Percentiles rank a stretch among this genome's conserved stretches.
Evolutionary conservation across 2,329 filamentous ascomycete genomes (phyloP).

Genomic region (Hypoxylon sp.): DNA sequence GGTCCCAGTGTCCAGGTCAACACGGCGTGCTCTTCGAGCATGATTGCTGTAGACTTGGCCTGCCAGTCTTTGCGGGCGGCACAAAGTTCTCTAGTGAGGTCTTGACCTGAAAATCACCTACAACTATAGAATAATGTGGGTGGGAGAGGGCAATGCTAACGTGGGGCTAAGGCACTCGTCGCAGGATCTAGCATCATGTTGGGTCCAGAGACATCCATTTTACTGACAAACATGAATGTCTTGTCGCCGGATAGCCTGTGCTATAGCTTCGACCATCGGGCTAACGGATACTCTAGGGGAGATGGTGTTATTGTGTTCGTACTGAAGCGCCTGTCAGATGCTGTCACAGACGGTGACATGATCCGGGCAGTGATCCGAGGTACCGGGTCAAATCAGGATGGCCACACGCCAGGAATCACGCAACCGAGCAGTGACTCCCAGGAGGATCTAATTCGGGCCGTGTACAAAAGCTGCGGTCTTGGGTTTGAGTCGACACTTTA

Average conservation of each 20-base stretch:
- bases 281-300: background rate
- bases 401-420: background rate
- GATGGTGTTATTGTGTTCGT: background rate
- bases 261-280: background rate
- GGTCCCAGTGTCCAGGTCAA: too few relatives aligned
- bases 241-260: slow-evolving; percentile 21
- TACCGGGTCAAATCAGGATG: background rate
- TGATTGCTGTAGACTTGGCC: too few relatives aligned
- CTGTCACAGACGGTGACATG: background rate
- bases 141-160: too few relatives aligned
- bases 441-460: background rate
- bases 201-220: background rate
- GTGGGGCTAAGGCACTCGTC: too few relatives aligned
- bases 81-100: too few relatives aligned
- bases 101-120: too few relatives aligned
- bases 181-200: slow-evolving; percentile 20
- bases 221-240: slow-evolving; percentile 1
- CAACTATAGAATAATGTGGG: too few relatives aligned
- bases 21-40: too few relatives aligned
- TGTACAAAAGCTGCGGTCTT: background rate
- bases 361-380: background rate
- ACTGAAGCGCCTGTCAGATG: background rate
- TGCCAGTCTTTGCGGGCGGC: too few relatives aligned
- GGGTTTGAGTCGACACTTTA: too few relatives aligned
- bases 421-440: background rate